phyloP scores from a whole-genome alignment of 371 early-diverging fungal species.

The Syncephalastrum sp. region DNA sequence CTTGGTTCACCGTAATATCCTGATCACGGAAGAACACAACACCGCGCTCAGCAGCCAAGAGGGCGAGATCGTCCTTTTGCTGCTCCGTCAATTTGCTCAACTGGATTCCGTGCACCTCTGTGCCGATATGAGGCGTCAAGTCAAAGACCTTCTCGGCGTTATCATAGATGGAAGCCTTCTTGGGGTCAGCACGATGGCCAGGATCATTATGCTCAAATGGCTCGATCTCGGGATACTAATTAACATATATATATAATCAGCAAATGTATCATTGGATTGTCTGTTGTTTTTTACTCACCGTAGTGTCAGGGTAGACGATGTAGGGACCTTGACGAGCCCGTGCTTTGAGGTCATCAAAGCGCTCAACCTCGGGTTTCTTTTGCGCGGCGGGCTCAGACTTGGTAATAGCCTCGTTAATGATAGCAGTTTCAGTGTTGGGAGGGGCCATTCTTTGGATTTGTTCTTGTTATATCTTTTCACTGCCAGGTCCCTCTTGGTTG shows the following conservation, averaged over 20 bases:
- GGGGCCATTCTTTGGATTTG: conserved; percentile 8
- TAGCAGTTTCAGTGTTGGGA: conserved; percentile 14
- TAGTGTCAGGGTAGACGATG: conserved; percentile 36
- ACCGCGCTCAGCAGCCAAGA: conserved; percentile 59
- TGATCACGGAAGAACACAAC: conserved; percentile 67
- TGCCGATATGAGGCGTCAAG: conserved; percentile 63
- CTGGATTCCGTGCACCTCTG: conserved; percentile 67
- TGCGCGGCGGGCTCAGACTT: conserved; percentile 26
- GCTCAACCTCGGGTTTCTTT: conserved; percentile 32
- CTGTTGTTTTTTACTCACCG: conserved; percentile 9
- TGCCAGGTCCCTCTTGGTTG: no score
- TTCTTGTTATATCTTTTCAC: no score
- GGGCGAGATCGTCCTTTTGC: conserved; percentile 56
- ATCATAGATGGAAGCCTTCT: conserved; percentile 55
- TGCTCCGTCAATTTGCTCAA: conserved; percentile 50
- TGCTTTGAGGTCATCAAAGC: conserved; percentile 29
- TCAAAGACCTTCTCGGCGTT: conserved; percentile 61
- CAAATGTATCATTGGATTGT: not conserved
- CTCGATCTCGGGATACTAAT: conserved; percentile 35
- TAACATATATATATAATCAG: not conserved
- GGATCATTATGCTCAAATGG: conserved; percentile 37
- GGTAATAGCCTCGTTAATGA: conserved; percentile 4
- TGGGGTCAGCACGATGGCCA: conserved; percentile 55
- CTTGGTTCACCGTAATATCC: conserved; percentile 50
- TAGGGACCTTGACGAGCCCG: conserved; percentile 41